Conservation (phyloP, 805 yeast species). For the Dipodascus geniculatus region DNA sequence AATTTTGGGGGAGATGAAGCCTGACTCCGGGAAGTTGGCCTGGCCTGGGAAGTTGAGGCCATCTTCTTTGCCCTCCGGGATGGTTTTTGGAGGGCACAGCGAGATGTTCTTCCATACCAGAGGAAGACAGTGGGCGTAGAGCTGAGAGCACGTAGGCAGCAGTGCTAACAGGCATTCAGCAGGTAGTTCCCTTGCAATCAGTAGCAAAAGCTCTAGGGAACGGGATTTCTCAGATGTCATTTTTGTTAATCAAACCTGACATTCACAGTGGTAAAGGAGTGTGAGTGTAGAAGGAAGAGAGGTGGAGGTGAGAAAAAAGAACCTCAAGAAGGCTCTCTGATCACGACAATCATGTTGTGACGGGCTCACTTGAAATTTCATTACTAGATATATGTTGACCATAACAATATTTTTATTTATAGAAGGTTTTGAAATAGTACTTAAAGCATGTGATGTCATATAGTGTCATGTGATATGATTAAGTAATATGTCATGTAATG, state of each 20-base stretch:
- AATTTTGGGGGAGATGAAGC: neutral
- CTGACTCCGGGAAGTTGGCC: neutral
- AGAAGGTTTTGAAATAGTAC: too few relatives aligned
- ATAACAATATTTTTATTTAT: neutral
- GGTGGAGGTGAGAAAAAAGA: too few relatives aligned
- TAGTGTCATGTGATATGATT: neutral
- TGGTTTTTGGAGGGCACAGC: neutral
- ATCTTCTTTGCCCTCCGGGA: neutral
- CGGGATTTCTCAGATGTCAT: neutral
- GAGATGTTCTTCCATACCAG: neutral
- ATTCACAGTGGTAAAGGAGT: neutral
- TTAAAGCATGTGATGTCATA: too few relatives aligned
- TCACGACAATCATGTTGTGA: neutral
- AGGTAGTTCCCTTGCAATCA: neutral
- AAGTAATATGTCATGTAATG: too few relatives aligned
- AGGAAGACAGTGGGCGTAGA: neutral
- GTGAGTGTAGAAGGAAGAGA: too few relatives aligned
- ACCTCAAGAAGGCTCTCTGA: neutral
- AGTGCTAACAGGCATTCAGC: neutral
- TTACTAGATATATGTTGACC: neutral
- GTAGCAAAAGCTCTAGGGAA: neutral
- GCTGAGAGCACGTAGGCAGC: neutral
- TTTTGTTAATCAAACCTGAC: neutral
- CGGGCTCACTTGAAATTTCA: neutral
- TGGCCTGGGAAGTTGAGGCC: neutral